Conservation (phyloP, 306 rosid species). For the Prosopis cineraria region DNA sequence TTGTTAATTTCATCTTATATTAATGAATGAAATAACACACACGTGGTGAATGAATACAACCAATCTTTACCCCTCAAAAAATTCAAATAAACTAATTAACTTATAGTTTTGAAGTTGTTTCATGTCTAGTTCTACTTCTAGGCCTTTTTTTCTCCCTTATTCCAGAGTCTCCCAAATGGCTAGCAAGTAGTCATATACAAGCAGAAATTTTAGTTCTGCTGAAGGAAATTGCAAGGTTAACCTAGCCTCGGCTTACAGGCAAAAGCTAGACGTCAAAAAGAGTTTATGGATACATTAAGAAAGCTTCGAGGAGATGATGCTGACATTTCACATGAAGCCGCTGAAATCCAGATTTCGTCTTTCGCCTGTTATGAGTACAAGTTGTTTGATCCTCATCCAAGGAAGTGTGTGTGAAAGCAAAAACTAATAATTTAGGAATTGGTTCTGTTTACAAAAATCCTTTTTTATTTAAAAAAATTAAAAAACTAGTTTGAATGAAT, state of each 20-base stretch:
- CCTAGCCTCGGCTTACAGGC: conserved; percentile 16
- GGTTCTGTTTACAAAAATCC: too few relatives aligned
- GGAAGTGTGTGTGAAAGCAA: background rate
- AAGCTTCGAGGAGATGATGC: conserved; percentile 19
- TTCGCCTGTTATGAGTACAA: background rate
- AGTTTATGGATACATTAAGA: conserved; percentile 7
- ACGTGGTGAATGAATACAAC: background rate
- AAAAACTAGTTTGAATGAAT: too few relatives aligned
- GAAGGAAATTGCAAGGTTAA: background rate
- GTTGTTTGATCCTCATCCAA: background rate
- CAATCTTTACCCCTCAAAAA: background rate
- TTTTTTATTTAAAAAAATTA: too few relatives aligned
- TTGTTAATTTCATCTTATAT: too few relatives aligned
- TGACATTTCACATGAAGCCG: too few relatives aligned
- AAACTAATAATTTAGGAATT: background rate
- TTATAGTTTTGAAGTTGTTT: background rate
- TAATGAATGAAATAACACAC: too few relatives aligned
- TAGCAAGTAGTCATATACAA: background rate
- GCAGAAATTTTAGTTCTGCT: background rate
- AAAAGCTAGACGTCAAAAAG: background rate
- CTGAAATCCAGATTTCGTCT: background rate
- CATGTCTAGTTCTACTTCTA: background rate
- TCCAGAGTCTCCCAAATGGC: conserved; percentile 13
- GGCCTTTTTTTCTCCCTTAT: conserved; percentile 6
- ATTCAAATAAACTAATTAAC: background rate